Evolutionary conservation across 1,139 yeast genomes (phyloP), one percentile per base, ranked within the genome.

Genomic region (Blastobotrys raffinosifermentans): DNA sequence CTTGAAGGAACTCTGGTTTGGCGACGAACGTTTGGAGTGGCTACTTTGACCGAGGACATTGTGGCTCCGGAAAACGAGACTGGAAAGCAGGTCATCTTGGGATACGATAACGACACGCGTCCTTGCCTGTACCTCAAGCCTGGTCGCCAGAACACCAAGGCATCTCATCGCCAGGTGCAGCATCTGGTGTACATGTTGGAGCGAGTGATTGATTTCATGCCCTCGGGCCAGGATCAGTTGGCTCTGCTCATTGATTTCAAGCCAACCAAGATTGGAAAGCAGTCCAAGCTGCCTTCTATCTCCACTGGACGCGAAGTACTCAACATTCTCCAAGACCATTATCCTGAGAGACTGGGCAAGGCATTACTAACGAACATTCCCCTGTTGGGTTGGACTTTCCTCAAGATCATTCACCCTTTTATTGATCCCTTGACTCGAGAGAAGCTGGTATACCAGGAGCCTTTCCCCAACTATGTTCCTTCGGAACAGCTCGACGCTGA

Each of bases 391-490:
- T 80, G 93, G 75, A 79, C 94, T 2, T 91, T 91, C 57, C 69
- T 91, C 56, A 87, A 84, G 62, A 66, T 89, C 45, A 89, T 89
- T 40, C 84, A 85, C 46, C 97, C 97, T 1, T 91, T 91, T 55
- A 89, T 91, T 45, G 98, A 91, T 56, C 97, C 98, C 2, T 64
- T 86, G 55, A 91, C 97, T 1, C 72, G 94, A 49, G 95, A 86
- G 63, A 91, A 91, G 64, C 73, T 93, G 30, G 89, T 86, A 3
- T 89, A 80, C 57, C 94, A 85, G 57, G 86, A 87, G 53, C 95
- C 95, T 4, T 85, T 87, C 61, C 74, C 77, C 31, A 70, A 84
- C 25, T 89, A 80, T 53, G 94, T 87, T 3, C 94, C 94, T 2
- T 63, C 63, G 31, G 80, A 78, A 43, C 96, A 87, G 59, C 70